Percentiles rank a stretch among this genome's conserved stretches.
These are phyloP conservation scores for Asparagopsis taxiformis DNA, from an alignment of 31 red algal genomes.

Conservation along the genomic window DNA sequence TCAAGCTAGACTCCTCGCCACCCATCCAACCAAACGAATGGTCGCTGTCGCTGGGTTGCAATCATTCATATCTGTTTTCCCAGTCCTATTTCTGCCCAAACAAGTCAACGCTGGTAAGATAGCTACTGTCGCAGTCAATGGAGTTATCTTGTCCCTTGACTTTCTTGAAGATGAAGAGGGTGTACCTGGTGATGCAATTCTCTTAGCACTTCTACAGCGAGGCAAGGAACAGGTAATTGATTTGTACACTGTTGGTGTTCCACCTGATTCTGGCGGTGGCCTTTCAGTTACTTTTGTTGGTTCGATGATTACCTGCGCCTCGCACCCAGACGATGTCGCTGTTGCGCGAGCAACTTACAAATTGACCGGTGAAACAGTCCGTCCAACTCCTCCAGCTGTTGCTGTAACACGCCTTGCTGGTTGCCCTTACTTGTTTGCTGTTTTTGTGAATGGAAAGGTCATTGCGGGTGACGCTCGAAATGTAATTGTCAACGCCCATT, in stretches of 20 bases:
- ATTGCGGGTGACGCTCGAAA: conserved; percentile 50
- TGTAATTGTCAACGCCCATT: conserved; percentile 33
- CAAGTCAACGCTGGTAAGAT: conserved; percentile 59
- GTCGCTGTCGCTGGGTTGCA: conserved; percentile 45
- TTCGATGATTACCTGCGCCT: conserved; percentile 55
- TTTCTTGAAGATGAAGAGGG: conserved; percentile 67
- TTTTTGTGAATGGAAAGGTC: conserved; percentile 56
- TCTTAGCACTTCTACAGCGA: conserved; percentile 53
- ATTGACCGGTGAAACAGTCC: conserved; percentile 34
- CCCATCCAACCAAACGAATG: conserved; percentile 53
- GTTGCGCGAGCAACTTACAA: conserved; percentile 50
- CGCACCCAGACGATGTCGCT: conserved; percentile 27
- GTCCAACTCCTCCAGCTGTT: conserved; percentile 32
- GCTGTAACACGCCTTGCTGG: conserved; percentile 49
- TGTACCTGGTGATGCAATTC: conserved; percentile 33
- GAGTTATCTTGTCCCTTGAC: conserved; percentile 49
- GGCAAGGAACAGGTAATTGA: conserved; percentile 46
- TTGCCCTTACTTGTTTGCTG: conserved; percentile 67
- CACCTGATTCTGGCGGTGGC: conserved; percentile 23
- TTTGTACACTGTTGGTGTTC: conserved; percentile 54
- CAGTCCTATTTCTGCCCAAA: conserved; percentile 60
- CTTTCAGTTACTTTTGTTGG: conserved; percentile 40
- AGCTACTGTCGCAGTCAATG: conserved; percentile 32
- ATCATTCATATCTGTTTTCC: conserved; percentile 51
- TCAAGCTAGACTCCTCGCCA: conserved; percentile 32